Evolutionary conservation across 306 rosid species (phyloP).

Genomic region (Erythrophleum fordii): DNA sequence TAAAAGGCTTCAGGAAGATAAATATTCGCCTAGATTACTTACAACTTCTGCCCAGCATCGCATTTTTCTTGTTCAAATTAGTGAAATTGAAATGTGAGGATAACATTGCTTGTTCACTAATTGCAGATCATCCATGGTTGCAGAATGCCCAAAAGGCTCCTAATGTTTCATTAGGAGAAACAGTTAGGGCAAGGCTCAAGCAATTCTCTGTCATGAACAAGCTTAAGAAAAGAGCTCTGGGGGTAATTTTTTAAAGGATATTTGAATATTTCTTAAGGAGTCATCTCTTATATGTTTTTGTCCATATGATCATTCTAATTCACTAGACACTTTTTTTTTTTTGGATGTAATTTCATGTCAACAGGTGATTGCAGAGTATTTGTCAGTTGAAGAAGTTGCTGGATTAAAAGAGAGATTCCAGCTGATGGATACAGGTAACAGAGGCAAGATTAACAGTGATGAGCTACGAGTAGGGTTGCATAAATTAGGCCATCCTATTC

Average conservation of each 20-base stretch:
- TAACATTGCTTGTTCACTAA: slow-evolving; percentile 35
- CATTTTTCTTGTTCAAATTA: slow-evolving; percentile 23
- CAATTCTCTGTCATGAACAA: slow-evolving; percentile 98
- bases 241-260: slow-evolving; percentile 64
- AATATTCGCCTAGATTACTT: slow-evolving; percentile 1
- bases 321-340: neutral
- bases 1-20: slow-evolving; percentile 19
- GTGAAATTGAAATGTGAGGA: slow-evolving; percentile 6
- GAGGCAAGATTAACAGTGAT: slow-evolving; percentile 78
- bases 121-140: slow-evolving; percentile 97
- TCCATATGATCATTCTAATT: slow-evolving; percentile 23
- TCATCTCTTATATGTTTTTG: slow-evolving; percentile 17
- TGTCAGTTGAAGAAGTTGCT: slow-evolving; percentile 92
- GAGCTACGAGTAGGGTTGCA: slow-evolving; percentile 83
- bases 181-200: slow-evolving; percentile 90
- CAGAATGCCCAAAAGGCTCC: slow-evolving; percentile 90
- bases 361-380: slow-evolving; percentile 96
- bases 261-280: slow-evolving; percentile 22
- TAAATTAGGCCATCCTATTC: slow-evolving; percentile 83
- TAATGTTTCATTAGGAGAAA: slow-evolving; percentile 92
- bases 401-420: slow-evolving; percentile 84
- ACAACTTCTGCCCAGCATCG: neutral
- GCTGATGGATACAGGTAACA: slow-evolving; percentile 71
- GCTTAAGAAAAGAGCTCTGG: slow-evolving; percentile 94
- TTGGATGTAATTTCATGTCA: slow-evolving; percentile 33